Evolutionary conservation across 108 stramenopile species (phyloP).

Genomic region (Cyclotella cryptica): DNA sequence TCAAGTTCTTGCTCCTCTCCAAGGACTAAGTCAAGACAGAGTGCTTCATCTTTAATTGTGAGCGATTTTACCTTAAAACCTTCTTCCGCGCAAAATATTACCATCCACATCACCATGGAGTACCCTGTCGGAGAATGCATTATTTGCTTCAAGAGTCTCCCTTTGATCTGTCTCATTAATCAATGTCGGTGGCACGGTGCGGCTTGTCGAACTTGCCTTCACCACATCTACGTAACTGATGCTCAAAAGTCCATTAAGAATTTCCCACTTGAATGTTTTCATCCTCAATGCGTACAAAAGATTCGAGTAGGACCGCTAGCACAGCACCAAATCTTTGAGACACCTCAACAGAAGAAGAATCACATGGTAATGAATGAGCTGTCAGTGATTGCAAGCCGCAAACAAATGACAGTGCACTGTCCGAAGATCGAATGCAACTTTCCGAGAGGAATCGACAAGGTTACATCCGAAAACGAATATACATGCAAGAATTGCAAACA

Average conservation of each 20-base stretch:
- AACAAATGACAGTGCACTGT: slow-evolving; percentile 16
- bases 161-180: slow-evolving; percentile 1
- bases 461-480: not conserved
- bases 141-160: slow-evolving; percentile 13
- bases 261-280: slow-evolving; percentile 21
- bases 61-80: not conserved
- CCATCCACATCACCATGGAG: not conserved
- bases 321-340: slow-evolving; percentile 7
- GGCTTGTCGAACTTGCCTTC: slow-evolving; percentile 19
- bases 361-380: slow-evolving; percentile 17
- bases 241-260: slow-evolving; percentile 23
- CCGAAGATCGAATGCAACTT: slow-evolving; percentile 1
- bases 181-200: slow-evolving; percentile 18
- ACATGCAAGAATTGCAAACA: slow-evolving; percentile 16
- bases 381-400: not conserved
- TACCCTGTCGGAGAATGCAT: slow-evolving; percentile 3
- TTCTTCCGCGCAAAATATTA: not conserved
- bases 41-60: no score
- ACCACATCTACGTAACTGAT: slow-evolving; percentile 7
- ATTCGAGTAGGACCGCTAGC: not conserved
- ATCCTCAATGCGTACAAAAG: slow-evolving; percentile 4
- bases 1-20: no score
- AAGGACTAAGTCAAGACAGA: no score
- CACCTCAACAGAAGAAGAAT: slow-evolving; percentile 5
- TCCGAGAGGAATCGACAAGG: slow-evolving; percentile 8